Conservation (phyloP, 129 eudicot genomes). For the Centrapalus pauciflorus region DNA sequence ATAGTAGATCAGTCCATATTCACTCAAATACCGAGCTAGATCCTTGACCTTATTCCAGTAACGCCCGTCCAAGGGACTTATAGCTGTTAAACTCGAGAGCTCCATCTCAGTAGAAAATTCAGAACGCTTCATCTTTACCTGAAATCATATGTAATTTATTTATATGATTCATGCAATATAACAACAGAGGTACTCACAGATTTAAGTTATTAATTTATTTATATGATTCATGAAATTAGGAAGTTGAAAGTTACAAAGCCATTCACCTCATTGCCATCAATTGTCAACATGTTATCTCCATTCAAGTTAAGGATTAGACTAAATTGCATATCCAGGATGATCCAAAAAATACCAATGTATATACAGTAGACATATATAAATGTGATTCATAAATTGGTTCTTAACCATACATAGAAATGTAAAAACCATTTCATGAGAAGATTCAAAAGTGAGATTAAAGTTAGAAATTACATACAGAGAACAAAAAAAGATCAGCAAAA, state of each 20-base stretch:
- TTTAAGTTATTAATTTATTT: not conserved
- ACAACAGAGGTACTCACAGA: not conserved
- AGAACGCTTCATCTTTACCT: constrained; percentile 46
- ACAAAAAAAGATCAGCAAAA: not conserved
- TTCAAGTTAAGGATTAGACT: not conserved
- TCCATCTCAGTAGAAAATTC: constrained; percentile 44
- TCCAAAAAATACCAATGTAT: not conserved
- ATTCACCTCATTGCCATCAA: not conserved
- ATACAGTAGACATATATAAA: too few relatives aligned
- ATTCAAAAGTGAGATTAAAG: not conserved
- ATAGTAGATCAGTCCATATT: constrained; percentile 72
- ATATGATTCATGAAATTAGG: not conserved
- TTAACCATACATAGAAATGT: too few relatives aligned
- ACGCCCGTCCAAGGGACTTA: constrained; percentile 89
- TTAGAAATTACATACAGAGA: not conserved
- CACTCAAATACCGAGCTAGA: constrained; percentile 73
- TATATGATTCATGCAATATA: constrained; percentile 1
- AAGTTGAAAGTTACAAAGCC: not conserved
- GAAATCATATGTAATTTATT: constrained; percentile 12
- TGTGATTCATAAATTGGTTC: too few relatives aligned
- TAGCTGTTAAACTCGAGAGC: constrained; percentile 67
- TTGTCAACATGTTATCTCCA: not conserved
- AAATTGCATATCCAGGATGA: not conserved
- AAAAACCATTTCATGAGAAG: too few relatives aligned
- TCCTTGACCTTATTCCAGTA: constrained; percentile 82